Percentiles rank a stretch among this genome's conserved stretches.
phyloP scores from a whole-genome alignment of 2,329 filamentous ascomycete species.

The Cordyceps cateniannulata region DNA sequence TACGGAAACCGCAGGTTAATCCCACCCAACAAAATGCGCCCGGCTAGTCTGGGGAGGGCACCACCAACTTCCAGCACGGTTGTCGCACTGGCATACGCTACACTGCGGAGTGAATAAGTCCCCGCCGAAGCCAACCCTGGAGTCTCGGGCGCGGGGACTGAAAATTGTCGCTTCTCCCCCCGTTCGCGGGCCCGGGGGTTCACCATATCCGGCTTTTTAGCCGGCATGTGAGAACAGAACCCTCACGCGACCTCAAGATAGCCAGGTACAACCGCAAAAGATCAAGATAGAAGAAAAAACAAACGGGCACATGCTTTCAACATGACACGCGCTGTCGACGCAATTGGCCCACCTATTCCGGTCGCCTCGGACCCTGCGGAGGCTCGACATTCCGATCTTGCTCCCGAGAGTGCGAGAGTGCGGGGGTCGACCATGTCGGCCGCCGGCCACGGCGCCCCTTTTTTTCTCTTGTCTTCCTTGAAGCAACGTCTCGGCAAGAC shows the following conservation, averaged over 20 bases:
- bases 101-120: background rate
- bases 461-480: background rate
- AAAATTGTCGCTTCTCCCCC: background rate
- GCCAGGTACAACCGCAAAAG: background rate
- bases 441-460: background rate
- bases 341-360: background rate
- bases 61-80: background rate
- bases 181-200: background rate
- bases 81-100: background rate
- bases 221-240: background rate
- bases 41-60: background rate
- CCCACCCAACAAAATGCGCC: background rate
- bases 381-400: background rate
- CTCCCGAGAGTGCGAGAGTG: background rate
- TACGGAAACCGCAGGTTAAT: background rate
- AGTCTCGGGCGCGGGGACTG: conserved; percentile 1
- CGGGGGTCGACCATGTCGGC: background rate
- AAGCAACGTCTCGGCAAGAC: background rate
- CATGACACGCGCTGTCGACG: background rate
- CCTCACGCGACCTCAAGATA: background rate
- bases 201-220: background rate
- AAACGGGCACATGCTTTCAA: background rate
- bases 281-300: background rate
- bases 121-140: background rate
- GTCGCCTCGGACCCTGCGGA: background rate